Base-by-base conservation (phyloP, 208 protist species). In the Wallacemonas collosoma region DNA sequence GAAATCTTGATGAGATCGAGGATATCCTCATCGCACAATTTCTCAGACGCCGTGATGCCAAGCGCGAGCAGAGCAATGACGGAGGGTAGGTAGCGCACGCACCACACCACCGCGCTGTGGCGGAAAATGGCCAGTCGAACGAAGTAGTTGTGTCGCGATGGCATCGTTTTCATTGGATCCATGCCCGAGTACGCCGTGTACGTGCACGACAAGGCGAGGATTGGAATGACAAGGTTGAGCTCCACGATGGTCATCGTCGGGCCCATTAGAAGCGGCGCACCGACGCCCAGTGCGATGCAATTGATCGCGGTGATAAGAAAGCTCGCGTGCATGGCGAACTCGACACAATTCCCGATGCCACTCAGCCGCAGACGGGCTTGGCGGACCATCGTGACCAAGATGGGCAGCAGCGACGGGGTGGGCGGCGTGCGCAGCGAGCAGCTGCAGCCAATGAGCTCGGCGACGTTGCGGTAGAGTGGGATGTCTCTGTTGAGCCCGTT, bases 301-400 rank as follows among this genome's bases (percentile, higher is more conserved):
- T 95, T 94, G 35, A 94, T 60, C 69, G 83, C 77, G 3, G 88
- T 85, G 26, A 97, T 57, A 38, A 94, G 78, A 38, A 92, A 73
- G 65, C 93, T 95, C 1, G 89, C 84, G 81, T 97, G 90, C 71
- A 95, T 77, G 36, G 84, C 73, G 66, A 97, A 97, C 73, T 93
- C 85, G 11, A 81, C 83, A 57, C 90, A 91, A 77, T 95, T 95
- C 56, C 83, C 82, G 60, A 95, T 95, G 56, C 88, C 89, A 71
- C 89, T 94, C 9, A 97, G 75, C 45, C 87, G 87, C 60, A 89
- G 71, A 14, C 93, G 88, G 14, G 89, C 88, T 79, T 97, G 87
- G 1, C 87, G 86, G 26, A 97, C 83, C 76, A 97, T 75, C 38
- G 89, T 93, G 53, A 82, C 89, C 1, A 97, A 70, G 56, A 97